phyloP scores from a whole-genome alignment of 2,329 filamentous ascomycete genomes.

The Trichophyton equinum region DNA sequence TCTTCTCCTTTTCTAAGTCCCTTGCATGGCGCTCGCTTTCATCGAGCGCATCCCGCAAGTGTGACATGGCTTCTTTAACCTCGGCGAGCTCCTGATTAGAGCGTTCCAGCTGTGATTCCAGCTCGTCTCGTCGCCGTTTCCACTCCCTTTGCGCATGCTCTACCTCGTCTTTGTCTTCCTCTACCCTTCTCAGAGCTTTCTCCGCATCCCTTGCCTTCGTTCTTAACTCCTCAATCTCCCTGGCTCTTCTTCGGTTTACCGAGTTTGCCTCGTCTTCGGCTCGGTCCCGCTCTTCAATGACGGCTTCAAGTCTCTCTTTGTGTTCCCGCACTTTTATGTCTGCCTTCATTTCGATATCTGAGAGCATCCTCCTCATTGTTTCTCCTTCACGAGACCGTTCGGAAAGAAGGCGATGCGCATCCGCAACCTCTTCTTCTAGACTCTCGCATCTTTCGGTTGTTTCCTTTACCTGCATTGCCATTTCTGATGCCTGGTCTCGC shows the following conservation, averaged over 20 bases:
- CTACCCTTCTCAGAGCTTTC: constrained; percentile 56
- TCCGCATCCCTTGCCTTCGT: constrained; percentile 69
- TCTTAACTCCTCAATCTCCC: constrained; percentile 80
- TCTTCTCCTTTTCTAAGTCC: constrained; percentile 71
- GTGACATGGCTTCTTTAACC: constrained; percentile 61
- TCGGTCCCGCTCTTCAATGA: constrained; percentile 85
- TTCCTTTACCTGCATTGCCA: constrained; percentile 85
- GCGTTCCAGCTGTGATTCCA: constrained; percentile 58
- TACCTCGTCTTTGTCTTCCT: constrained; percentile 65
- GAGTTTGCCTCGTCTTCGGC: constrained; percentile 82
- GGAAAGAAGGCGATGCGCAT: constrained; percentile 71
- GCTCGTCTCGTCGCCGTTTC: constrained; percentile 58
- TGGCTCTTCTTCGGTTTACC: constrained; percentile 58
- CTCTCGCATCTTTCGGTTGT: constrained; percentile 68
- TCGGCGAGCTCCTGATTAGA: constrained; percentile 63
- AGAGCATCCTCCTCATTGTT: constrained; percentile 81
- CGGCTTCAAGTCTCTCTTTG: constrained; percentile 74
- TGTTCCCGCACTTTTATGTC: constrained; percentile 78
- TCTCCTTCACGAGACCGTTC: constrained; percentile 87
- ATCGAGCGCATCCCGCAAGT: constrained; percentile 69
- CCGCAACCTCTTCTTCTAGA: constrained; percentile 80
- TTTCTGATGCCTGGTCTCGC: constrained; percentile 81
- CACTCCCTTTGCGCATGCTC: constrained; percentile 62
- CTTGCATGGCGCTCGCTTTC: constrained; percentile 73
- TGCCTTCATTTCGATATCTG: constrained; percentile 71